A percentile compares a stretch with the other conserved stretches of the same genome.
These are phyloP conservation scores for Cladochytrium replicatum DNA, from an alignment of 192 early-diverging fungal species.

Conservation along the genomic window DNA sequence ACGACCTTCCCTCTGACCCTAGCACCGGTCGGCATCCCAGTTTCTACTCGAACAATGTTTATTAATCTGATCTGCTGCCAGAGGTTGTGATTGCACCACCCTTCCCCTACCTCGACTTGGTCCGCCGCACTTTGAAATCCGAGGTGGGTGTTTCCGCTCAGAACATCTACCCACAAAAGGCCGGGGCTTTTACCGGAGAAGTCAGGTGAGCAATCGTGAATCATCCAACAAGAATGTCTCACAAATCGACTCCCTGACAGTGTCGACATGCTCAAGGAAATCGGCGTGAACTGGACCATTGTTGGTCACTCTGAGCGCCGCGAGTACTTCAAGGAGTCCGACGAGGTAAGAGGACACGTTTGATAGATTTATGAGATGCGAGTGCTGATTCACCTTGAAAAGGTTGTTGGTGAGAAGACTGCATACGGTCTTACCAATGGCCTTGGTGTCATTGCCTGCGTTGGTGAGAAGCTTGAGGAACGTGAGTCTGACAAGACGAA, in stretches of 20 bases:
- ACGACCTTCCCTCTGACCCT: conserved; percentile 49
- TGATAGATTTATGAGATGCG: background rate
- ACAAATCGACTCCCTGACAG: conserved; percentile 18
- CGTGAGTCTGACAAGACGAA: conserved; percentile 82
- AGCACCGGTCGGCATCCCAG: conserved; percentile 52
- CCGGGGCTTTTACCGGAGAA: conserved; percentile 97
- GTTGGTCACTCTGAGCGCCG: conserved; percentile 98
- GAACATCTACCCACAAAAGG: conserved; percentile 78
- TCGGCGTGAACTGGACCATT: conserved; percentile 91
- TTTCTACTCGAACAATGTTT: background rate
- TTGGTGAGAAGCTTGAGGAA: conserved; percentile 93
- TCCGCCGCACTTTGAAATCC: conserved; percentile 45
- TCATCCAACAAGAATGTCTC: background rate
- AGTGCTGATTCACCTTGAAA: background rate
- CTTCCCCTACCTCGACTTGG: conserved; percentile 75
- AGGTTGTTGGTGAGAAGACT: conserved; percentile 80
- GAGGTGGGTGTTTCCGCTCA: conserved; percentile 90
- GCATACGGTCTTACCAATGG: conserved; percentile 78
- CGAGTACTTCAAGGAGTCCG: conserved; percentile 79
- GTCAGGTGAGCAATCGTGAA: conserved; percentile 46
- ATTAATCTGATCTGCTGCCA: conserved; percentile 16
- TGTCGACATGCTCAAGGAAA: conserved; percentile 91
- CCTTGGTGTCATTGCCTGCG: conserved; percentile 87
- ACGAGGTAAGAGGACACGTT: conserved; percentile 44
- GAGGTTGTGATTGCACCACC: conserved; percentile 98